phyloP scores from a whole-genome alignment of 495 filamentous ascomycete genomes.

The Penicillium flavigenum region DNA sequence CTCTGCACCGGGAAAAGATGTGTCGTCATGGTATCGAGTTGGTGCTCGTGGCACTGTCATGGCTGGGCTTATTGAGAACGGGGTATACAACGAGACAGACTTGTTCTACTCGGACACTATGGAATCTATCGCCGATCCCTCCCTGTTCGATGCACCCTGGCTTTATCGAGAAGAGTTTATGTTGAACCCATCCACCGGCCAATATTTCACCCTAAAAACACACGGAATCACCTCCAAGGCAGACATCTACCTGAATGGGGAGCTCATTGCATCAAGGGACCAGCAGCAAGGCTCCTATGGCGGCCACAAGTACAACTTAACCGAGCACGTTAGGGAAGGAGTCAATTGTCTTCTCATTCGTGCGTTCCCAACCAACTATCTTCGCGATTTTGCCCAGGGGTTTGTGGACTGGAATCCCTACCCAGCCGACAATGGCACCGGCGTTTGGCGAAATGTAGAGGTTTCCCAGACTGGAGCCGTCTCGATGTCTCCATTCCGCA shows the following conservation, averaged over 20 bases:
- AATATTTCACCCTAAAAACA: constrained; percentile 54
- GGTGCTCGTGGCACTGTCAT: constrained; percentile 55
- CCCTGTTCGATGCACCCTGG: constrained; percentile 57
- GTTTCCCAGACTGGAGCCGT: constrained; percentile 57
- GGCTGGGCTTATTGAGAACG: constrained; percentile 54
- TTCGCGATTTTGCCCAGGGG: constrained; percentile 57
- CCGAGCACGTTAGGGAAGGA: constrained; percentile 34
- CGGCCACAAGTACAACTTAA: constrained; percentile 56
- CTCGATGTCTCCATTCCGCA: constrained; percentile 47
- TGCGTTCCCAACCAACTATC: constrained; percentile 58
- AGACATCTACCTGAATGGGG: constrained; percentile 61
- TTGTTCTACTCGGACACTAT: constrained; percentile 61
- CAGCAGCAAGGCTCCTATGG: constrained; percentile 57
- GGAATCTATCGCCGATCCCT: constrained; percentile 36
- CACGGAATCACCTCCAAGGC: constrained; percentile 61
- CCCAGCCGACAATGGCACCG: constrained; percentile 58
- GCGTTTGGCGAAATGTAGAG: constrained; percentile 63
- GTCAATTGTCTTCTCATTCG: constrained; percentile 53
- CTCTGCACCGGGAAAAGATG: constrained; percentile 49
- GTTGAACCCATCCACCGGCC: constrained; percentile 34
- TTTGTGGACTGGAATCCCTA: constrained; percentile 69
- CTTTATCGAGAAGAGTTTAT: constrained; percentile 59
- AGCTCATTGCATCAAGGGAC: constrained; percentile 45
- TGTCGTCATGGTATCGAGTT: constrained; percentile 54
- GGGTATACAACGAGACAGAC: constrained; percentile 53